These are phyloP conservation scores for Blastocystis sp. DNA, from an alignment of 352 stramenopile species.

Conservation along the genomic window DNA sequence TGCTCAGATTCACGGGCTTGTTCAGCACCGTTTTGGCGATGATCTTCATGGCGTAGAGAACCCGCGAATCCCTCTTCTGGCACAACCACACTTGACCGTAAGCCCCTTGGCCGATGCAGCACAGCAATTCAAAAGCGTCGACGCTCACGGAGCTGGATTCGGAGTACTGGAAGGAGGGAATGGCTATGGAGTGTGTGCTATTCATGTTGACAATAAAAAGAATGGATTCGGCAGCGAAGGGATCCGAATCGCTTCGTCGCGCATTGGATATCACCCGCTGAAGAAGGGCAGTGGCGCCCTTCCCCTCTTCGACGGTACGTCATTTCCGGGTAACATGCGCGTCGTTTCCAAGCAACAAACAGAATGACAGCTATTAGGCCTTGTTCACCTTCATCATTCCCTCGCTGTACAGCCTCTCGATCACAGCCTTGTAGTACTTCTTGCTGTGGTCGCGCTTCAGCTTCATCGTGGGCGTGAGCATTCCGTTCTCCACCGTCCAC, in stretches of 20 bases:
- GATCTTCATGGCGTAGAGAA: constrained; percentile 69
- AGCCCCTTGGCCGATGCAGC: constrained; percentile 66
- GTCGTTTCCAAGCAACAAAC: constrained; percentile 66
- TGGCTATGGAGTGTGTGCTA: neutral
- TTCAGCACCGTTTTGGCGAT: constrained; percentile 33
- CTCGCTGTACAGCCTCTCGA: constrained; percentile 77
- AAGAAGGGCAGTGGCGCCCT: neutral
- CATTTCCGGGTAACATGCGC: constrained; percentile 64
- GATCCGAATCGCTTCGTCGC: neutral
- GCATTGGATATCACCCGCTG: neutral
- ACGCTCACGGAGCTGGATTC: constrained; percentile 5
- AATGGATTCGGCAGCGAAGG: neutral
- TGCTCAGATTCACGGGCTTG: constrained; percentile 2
- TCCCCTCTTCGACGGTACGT: constrained; percentile 41
- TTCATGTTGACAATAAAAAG: neutral
- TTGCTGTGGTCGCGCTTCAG: constrained; percentile 85
- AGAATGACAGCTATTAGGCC: constrained; percentile 10
- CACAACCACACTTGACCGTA: constrained; percentile 67
- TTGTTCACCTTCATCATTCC: constrained; percentile 47
- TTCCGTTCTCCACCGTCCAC: constrained; percentile 84
- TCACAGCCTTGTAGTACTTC: constrained; percentile 76
- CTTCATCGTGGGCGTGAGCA: constrained; percentile 93
- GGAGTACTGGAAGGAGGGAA: constrained; percentile 49
- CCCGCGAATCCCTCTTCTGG: constrained; percentile 58
- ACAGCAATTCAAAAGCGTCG: constrained; percentile 60